Percentiles rank a stretch among this genome's conserved stretches.
Evolutionary conservation across 352 stramenopile genomes (phyloP).

Genomic region (Phytophthora litchii): DNA sequence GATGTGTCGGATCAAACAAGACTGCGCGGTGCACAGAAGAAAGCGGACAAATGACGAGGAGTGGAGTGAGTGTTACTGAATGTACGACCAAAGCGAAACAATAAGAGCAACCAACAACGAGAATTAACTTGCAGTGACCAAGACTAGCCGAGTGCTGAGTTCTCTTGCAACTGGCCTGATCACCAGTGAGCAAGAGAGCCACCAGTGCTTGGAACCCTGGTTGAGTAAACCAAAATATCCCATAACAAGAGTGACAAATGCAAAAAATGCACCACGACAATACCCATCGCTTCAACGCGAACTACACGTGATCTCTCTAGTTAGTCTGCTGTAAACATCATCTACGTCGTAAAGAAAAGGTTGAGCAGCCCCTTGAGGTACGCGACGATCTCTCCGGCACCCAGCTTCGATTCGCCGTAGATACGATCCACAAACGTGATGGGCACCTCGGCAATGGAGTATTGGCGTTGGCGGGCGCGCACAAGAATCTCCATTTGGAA

Average conservation of each 20-base stretch:
- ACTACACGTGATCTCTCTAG: slow-evolving; percentile 21
- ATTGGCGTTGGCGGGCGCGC: slow-evolving; percentile 90
- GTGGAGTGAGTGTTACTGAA: slow-evolving; percentile 19
- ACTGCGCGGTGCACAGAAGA: slow-evolving; percentile 25
- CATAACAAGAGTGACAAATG: slow-evolving; percentile 36
- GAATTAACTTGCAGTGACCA: slow-evolving; percentile 12
- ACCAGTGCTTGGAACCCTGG: slow-evolving; percentile 6
- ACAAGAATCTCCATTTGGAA: slow-evolving; percentile 99
- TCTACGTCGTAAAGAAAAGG: slow-evolving; percentile 95
- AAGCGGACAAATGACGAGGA: slow-evolving; percentile 21
- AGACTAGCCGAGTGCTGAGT: slow-evolving; percentile 1
- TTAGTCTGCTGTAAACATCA: slow-evolving; percentile 9
- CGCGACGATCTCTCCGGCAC: slow-evolving; percentile 96
- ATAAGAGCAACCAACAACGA: slow-evolving; percentile 10
- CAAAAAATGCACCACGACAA: slow-evolving; percentile 27
- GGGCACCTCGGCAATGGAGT: slow-evolving; percentile 94
- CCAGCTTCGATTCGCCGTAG: slow-evolving; percentile 99
- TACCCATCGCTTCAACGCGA: slow-evolving; percentile 20
- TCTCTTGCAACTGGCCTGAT: slow-evolving; percentile 6
- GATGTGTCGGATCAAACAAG: slow-evolving; percentile 20
- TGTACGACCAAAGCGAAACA: slow-evolving; percentile 30
- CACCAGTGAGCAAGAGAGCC: not conserved
- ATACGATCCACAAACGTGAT: slow-evolving; percentile 99
- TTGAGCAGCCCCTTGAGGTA: slow-evolving; percentile 97
- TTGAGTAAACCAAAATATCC: slow-evolving; percentile 32